These are phyloP conservation scores for Thuja plicata DNA, from an alignment of 83 land plant species.

Conservation along the genomic window DNA sequence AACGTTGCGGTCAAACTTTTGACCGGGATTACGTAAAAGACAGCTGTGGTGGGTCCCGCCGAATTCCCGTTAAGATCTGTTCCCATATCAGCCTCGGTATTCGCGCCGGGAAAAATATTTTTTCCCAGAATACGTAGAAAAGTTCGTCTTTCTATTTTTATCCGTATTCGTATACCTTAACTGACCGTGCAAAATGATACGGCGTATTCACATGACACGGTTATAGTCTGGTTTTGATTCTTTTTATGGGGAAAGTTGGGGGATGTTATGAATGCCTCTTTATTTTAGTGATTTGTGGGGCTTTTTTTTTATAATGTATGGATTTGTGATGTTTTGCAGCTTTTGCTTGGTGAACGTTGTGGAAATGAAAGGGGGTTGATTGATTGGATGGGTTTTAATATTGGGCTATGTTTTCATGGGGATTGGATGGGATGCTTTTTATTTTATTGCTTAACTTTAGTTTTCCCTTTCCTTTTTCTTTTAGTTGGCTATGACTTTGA, in stretches of 20 bases:
- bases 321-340: neutral
- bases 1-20: neutral
- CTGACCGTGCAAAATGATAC: neutral
- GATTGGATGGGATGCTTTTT: constrained; percentile 8
- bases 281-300: neutral
- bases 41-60: neutral
- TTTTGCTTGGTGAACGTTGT: neutral
- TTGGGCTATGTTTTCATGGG: neutral
- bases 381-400: neutral
- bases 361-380: neutral
- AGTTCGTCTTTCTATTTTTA: neutral
- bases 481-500: neutral
- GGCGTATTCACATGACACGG: neutral
- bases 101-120: neutral
- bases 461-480: neutral
- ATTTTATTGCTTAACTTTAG: neutral
- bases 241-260: neutral
- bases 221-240: neutral
- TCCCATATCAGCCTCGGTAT: neutral
- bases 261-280: neutral
- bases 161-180: neutral
- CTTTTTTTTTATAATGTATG: too few relatives aligned
- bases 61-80: neutral
- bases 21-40: neutral
- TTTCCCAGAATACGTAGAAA: neutral